Evolutionary conservation across 208 protist genomes (phyloP).

Genomic region (Acanthamoeba sp.): DNA sequence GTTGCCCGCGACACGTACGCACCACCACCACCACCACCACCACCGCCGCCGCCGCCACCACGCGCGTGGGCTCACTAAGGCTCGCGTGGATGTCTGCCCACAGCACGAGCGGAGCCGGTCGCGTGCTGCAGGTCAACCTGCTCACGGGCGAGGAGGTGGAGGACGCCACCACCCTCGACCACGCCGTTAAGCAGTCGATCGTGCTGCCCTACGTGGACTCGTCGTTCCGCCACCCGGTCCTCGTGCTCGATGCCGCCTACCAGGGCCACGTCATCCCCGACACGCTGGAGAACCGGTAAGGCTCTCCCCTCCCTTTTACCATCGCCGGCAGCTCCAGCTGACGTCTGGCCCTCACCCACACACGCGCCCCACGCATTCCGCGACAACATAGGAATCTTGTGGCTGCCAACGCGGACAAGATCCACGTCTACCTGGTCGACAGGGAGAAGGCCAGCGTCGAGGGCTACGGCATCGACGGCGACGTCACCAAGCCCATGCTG

Average conservation of each 20-base stretch:
- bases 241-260: not conserved
- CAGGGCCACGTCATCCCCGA: conserved; percentile 22
- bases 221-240: not conserved
- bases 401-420: not conserved
- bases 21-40: not conserved
- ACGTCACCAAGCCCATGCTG: not conserved
- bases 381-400: not conserved
- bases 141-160: conserved; percentile 52
- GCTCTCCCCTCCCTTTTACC: not conserved
- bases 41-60: not conserved
- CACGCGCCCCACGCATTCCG: not conserved
- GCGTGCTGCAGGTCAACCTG: conserved; percentile 39
- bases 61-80: no score
- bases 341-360: not conserved
- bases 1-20: not conserved
- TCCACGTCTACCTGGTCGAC: conserved; percentile 47
- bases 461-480: conserved; percentile 50
- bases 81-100: no score
- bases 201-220: conserved; percentile 17
- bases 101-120: not conserved
- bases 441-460: conserved; percentile 27
- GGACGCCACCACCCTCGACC: not conserved
- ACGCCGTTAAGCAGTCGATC: conserved; percentile 1
- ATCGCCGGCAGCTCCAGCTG: not conserved
- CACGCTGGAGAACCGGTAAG: conserved; percentile 8